Percentiles rank a stretch among this genome's conserved stretches.
phyloP scores from a whole-genome alignment of 306 rosid species.

The Medicago arabica region DNA sequence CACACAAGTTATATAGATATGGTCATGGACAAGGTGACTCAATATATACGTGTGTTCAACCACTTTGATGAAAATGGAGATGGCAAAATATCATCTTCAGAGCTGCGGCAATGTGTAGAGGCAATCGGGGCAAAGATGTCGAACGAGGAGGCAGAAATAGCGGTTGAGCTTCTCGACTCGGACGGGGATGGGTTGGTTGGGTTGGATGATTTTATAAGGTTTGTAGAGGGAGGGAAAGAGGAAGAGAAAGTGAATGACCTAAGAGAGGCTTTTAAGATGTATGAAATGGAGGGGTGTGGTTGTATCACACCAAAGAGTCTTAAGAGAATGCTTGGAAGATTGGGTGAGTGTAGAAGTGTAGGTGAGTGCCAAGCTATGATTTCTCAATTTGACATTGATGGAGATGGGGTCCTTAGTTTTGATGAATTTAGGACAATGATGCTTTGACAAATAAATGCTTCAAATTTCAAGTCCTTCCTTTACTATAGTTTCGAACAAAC shows the following conservation, averaged over 20 bases:
- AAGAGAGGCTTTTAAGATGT: constrained; percentile 75
- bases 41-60: constrained; percentile 58
- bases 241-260: constrained; percentile 66
- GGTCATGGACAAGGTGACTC: constrained; percentile 51
- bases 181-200: constrained; percentile 68
- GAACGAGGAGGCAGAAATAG: constrained; percentile 50
- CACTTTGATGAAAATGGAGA: constrained; percentile 70
- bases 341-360: constrained; percentile 63
- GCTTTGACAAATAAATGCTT: constrained; percentile 38
- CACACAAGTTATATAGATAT: not conserved
- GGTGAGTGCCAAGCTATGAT: constrained; percentile 67
- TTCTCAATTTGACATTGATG: constrained; percentile 65
- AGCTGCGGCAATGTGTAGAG: constrained; percentile 59
- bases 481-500: not conserved
- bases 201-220: constrained; percentile 64
- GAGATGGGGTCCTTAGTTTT: constrained; percentile 76
- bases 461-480: not conserved
- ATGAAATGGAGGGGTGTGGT: constrained; percentile 68
- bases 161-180: constrained; percentile 51
- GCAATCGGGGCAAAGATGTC: constrained; percentile 53
- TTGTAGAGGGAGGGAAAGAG: constrained; percentile 67
- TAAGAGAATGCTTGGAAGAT: constrained; percentile 59
- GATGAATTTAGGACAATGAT: constrained; percentile 83
- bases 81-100: constrained; percentile 58
- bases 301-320: constrained; percentile 71